Conservation (phyloP, 2,329 filamentous ascomycete species). For the Sporothrix schenckii region DNA sequence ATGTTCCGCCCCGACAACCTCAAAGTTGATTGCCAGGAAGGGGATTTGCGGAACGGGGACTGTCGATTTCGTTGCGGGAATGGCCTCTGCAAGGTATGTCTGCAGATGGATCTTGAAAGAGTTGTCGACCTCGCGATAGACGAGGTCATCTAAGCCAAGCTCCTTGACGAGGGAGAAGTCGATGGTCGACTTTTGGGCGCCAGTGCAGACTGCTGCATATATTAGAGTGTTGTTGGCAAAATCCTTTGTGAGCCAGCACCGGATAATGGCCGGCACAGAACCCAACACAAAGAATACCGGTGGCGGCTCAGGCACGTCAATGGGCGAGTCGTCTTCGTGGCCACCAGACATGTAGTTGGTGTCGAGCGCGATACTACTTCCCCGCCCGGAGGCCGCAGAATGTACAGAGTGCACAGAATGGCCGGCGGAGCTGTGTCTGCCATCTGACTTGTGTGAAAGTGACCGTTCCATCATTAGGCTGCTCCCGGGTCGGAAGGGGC, state of each 20-base stretch:
- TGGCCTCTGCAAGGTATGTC: conserved; percentile 88
- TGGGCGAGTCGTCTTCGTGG: conserved; percentile 68
- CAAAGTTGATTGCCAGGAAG: conserved; percentile 76
- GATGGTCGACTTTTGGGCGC: conserved; percentile 84
- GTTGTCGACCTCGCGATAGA: conserved; percentile 68
- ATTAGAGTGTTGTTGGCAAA: conserved; percentile 88
- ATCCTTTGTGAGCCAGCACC: conserved; percentile 89
- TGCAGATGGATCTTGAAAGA: conserved; percentile 71
- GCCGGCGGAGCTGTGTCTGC: conserved; percentile 89
- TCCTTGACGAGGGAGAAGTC: conserved; percentile 74
- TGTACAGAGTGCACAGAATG: conserved; percentile 69
- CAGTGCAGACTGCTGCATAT: conserved; percentile 90
- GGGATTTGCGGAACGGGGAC: conserved; percentile 80
- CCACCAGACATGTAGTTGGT: conserved; percentile 66
- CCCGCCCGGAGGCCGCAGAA: conserved; percentile 76
- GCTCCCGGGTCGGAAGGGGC: conserved; percentile 74
- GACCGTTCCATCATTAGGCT: conserved; percentile 89
- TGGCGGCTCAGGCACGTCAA: conserved; percentile 73
- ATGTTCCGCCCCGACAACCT: conserved; percentile 65
- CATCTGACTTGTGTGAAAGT: conserved; percentile 93
- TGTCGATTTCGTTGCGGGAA: conserved; percentile 70
- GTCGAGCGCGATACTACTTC: conserved; percentile 86
- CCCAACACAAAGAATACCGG: conserved; percentile 84
- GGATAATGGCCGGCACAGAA: conserved; percentile 88
- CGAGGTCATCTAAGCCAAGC: conserved; percentile 68